Evolutionary conservation across 306 rosid genomes (phyloP).

Genomic region (Vigna nakashimae): DNA sequence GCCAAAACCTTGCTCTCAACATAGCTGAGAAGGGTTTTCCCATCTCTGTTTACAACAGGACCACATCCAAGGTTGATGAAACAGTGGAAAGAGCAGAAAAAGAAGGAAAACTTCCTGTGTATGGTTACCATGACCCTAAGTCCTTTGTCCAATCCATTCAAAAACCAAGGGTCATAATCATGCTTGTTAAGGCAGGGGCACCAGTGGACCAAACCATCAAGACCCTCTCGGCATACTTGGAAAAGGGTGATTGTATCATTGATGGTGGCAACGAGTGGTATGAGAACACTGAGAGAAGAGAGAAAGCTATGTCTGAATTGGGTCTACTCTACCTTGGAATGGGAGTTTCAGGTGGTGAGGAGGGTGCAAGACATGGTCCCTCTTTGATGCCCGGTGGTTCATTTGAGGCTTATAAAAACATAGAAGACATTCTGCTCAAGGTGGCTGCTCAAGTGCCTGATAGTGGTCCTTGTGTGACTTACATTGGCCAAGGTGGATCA

Average conservation of each 20-base stretch:
- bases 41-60: conserved; percentile 80
- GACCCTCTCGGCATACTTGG: conserved; percentile 71
- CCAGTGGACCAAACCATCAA: conserved; percentile 87
- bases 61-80: conserved; percentile 83
- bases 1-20: conserved; percentile 84
- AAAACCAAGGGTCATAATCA: conserved; percentile 77
- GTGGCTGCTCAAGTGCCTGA: conserved; percentile 90
- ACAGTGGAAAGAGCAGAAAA: conserved; percentile 73
- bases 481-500: conserved; percentile 82
- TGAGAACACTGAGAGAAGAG: conserved; percentile 89
- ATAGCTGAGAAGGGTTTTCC: conserved; percentile 89
- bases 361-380: conserved; percentile 83
- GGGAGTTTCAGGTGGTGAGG: conserved; percentile 94
- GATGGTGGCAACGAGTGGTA: conserved; percentile 95
- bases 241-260: conserved; percentile 80
- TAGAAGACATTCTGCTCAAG: conserved; percentile 81
- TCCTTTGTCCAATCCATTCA: conserved; percentile 78
- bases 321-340: conserved; percentile 85
- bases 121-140: conserved; percentile 80
- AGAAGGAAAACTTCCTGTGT: conserved; percentile 80
- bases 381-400: conserved; percentile 95
- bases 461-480: conserved; percentile 84
- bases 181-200: conserved; percentile 86
- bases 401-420: conserved; percentile 71
- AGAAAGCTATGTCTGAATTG: conserved; percentile 65